Evolutionary conservation across 148 eudicot genomes (phyloP).

Genomic region (Suaeda aralocaspica): DNA sequence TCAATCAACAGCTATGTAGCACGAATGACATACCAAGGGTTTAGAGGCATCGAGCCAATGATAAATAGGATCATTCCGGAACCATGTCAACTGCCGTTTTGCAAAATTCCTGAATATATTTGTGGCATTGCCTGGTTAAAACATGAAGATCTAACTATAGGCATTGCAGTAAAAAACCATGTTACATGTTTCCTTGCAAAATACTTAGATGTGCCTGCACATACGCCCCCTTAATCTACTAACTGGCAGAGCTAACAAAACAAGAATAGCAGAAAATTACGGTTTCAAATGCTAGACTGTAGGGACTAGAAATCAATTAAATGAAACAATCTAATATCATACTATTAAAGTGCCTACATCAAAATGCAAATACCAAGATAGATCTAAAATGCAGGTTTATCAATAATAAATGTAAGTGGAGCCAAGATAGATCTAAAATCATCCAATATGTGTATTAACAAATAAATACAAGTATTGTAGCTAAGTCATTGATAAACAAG

Average conservation of each 20-base stretch:
- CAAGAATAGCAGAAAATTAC: background rate
- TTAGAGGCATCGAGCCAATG: conserved; percentile 95
- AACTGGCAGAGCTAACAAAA: background rate
- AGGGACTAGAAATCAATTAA: background rate
- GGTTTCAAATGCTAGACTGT: background rate
- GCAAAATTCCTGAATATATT: conserved; percentile 78
- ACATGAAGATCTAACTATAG: background rate
- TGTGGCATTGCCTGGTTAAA: conserved; percentile 12
- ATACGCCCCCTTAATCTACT: background rate
- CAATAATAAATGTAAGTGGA: background rate
- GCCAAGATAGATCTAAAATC: background rate
- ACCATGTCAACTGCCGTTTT: conserved; percentile 92
- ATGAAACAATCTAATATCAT: background rate
- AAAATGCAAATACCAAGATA: background rate
- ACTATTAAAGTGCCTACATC: background rate
- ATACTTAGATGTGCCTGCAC: background rate
- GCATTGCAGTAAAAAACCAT: background rate
- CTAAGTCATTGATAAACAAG: background rate
- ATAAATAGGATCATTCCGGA: conserved; percentile 81
- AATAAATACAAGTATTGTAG: background rate
- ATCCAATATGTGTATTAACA: background rate
- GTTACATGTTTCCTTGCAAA: background rate
- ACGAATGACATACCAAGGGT: conserved; percentile 60
- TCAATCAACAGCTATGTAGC: background rate
- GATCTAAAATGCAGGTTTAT: no score